These are phyloP conservation scores for Thoreauomyces humboldtii DNA, from an alignment of 192 early-diverging fungal genomes.

Conservation along the genomic window DNA sequence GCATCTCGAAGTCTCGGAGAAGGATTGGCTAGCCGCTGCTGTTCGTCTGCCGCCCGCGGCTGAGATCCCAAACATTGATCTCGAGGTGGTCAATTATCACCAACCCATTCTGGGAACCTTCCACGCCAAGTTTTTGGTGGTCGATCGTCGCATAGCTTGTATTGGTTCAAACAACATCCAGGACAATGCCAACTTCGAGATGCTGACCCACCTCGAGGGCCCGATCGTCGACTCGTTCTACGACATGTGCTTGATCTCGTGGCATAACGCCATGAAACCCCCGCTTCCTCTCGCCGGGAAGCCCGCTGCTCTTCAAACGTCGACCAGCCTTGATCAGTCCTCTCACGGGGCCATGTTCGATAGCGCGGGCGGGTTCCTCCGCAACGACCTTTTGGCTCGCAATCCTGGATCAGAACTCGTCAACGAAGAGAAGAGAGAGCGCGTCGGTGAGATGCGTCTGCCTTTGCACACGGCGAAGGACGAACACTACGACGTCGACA, in stretches of 20 bases:
- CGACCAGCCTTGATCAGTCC: neutral
- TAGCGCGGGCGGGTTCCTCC: neutral
- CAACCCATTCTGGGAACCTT: neutral
- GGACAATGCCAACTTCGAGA: neutral
- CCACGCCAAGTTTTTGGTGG: constrained; percentile 3
- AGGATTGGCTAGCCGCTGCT: neutral
- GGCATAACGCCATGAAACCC: neutral
- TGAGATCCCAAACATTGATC: neutral
- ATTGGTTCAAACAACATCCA: constrained; percentile 5
- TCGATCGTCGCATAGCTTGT: neutral
- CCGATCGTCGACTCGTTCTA: neutral
- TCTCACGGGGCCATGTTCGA: neutral
- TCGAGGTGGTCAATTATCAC: neutral
- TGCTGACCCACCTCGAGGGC: neutral
- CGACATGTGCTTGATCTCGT: neutral
- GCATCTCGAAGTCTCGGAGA: neutral
- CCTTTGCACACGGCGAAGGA: neutral
- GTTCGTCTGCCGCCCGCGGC: neutral
- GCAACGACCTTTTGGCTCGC: neutral
- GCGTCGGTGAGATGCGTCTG: neutral
- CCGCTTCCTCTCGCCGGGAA: neutral
- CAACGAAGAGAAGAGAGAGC: neutral
- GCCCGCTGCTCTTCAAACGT: neutral
- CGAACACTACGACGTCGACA: neutral
- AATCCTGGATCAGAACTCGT: neutral